Conservation (phyloP, 306 rosid species). For the Lathyrus tuberosus region DNA sequence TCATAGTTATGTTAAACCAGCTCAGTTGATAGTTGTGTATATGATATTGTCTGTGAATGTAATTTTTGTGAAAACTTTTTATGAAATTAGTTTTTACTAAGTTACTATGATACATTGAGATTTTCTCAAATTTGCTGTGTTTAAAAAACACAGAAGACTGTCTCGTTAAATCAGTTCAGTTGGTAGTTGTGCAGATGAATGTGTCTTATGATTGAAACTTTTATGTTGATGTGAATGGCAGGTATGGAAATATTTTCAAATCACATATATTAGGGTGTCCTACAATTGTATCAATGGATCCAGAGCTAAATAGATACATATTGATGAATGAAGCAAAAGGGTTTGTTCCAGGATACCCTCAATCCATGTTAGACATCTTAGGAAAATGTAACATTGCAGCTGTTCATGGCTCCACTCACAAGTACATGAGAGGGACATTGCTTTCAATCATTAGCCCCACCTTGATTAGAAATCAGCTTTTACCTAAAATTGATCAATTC, state of each 20-base stretch:
- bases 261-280: constrained; percentile 98
- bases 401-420: constrained; percentile 95
- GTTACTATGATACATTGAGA: too few relatives aligned
- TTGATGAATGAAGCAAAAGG: constrained; percentile 94
- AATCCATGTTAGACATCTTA: constrained; percentile 90
- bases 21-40: too few relatives aligned
- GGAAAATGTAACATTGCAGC: constrained; percentile 97
- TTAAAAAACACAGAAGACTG: too few relatives aligned
- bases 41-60: too few relatives aligned
- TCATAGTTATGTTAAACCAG: too few relatives aligned
- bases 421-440: constrained; percentile 89
- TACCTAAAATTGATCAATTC: constrained; percentile 82
- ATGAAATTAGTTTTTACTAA: too few relatives aligned
- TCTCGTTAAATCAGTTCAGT: too few relatives aligned
- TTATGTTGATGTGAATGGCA: constrained; percentile 34
- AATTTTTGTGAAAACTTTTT: too few relatives aligned
- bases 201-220: too few relatives aligned
- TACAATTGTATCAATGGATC: constrained; percentile 96
- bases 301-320: constrained; percentile 83
- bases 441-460: constrained; percentile 82
- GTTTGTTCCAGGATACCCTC: constrained; percentile 97
- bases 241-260: constrained; percentile 96
- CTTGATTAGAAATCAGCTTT: constrained; percentile 68
- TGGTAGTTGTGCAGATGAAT: too few relatives aligned
- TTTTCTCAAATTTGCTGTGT: too few relatives aligned